phyloP scores from a whole-genome alignment of 108 stramenopile species.

The Pseudonitzschia pungens region DNA sequence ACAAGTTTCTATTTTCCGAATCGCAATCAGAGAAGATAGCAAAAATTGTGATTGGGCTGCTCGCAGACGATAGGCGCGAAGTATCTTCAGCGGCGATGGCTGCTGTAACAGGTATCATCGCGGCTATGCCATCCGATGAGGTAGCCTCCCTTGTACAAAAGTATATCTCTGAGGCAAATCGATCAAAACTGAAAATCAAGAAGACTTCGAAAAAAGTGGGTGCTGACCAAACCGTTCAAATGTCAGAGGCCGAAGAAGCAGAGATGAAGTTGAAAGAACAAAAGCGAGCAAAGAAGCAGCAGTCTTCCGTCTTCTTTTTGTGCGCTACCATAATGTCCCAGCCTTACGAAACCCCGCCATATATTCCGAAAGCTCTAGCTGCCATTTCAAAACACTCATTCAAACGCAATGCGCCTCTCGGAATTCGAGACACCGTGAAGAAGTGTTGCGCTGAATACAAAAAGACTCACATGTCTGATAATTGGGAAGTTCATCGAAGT shows the following conservation, averaged over 20 bases:
- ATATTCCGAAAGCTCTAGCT: slow-evolving; percentile 76
- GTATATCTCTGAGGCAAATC: slow-evolving; percentile 67
- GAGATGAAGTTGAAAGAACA: slow-evolving; percentile 49
- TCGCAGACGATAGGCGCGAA: slow-evolving; percentile 87
- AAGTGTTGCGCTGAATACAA: slow-evolving; percentile 88
- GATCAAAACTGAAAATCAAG: slow-evolving; percentile 67
- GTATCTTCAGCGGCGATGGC: slow-evolving; percentile 76
- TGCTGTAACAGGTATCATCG: slow-evolving; percentile 84
- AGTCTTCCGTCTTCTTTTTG: slow-evolving; percentile 80
- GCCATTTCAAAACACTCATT: slow-evolving; percentile 90
- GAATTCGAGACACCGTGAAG: slow-evolving; percentile 88
- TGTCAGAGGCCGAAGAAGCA: slow-evolving; percentile 37
- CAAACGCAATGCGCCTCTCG: slow-evolving; percentile 75
- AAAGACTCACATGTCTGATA: slow-evolving; percentile 86
- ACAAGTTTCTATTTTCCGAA: slow-evolving; percentile 75
- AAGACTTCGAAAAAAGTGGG: slow-evolving; percentile 28
- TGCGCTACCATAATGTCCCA: slow-evolving; percentile 75
- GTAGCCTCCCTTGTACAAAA: slow-evolving; percentile 64
- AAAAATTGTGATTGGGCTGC: slow-evolving; percentile 57
- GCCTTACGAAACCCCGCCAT: slow-evolving; percentile 85
- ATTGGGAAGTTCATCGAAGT: slow-evolving; percentile 82
- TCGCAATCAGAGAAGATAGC: slow-evolving; percentile 53
- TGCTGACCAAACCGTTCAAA: neutral
- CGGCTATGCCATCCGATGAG: slow-evolving; percentile 48
- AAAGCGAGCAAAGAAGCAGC: slow-evolving; percentile 64